Base-by-base conservation (phyloP, 1,284 basidiomycete species). In the Microstroma glucosiphilum region DNA sequence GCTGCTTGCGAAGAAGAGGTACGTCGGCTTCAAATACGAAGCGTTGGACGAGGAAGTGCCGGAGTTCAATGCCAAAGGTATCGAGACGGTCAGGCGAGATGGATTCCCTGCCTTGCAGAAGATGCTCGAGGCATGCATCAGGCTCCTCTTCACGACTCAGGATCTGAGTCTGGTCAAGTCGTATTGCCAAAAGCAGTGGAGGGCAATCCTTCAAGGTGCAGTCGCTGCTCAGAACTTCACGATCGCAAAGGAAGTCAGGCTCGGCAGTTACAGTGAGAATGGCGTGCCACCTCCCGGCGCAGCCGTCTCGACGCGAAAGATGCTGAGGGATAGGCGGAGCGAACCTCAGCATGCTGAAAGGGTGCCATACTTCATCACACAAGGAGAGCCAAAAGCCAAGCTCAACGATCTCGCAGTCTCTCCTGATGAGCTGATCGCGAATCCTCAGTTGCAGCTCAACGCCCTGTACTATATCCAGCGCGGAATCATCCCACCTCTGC, bases 11-110 rank as follows among this genome's bases (percentile, higher is more conserved):
- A 98, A 98, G 83, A 97, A 97, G 78, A 86, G 92, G 65, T 97
- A 97, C 72, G 93, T 96, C 9, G 94, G 94, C 1, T 92, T 90
- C 82, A 96, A 93, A 79, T 96, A 89, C 71, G 96, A 98, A 79
- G 84, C 82, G 60, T 84, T 87, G 0, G 88, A 91, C 66, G 90
- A 96, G 17, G 78, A 68, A 1, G 87, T 89, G 58, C 90, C 92
- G 0, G 83, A 82, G 0, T 96, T 98, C 71, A 94, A 98, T 70
- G 96, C 92, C 4, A 97, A 98, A 80, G 96, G 94, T 0, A 96
- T 98, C 63, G 96, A 98, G 81, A 96, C 92, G 0, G 89, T 98
- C 23, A 85, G 96, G 4, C 83, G 94, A 59, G 96, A 98, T 75
- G 76, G 75, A 2, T 68, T 73, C 46, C 68, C 73, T 0, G 76